Base-by-base conservation (phyloP, 805 yeast genomes). In the Henningerozyma blattae region DNA sequence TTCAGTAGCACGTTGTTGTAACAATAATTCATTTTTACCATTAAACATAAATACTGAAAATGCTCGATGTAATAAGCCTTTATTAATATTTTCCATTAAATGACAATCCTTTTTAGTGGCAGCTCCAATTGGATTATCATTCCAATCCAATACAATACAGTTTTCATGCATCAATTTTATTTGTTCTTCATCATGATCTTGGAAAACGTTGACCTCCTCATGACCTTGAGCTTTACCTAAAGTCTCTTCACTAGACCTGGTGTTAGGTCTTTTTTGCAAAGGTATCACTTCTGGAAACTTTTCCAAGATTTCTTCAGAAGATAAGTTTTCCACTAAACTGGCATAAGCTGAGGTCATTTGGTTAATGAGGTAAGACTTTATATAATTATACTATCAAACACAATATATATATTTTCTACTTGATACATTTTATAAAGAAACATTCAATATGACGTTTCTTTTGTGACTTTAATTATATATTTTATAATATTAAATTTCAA, bases 1-100 rank as follows among this genome's bases (percentile, higher is more conserved):
- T 56, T 91, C 97, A 32, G 77, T 75, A 0, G 99, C 97, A 47
- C 99, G 75, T 62, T 89, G 96, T 62, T 91, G 99, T 45, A 91
- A 66, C 38, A 91, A 67, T 41, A 91, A 68, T 58, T 80, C 69
- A 38, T 76, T 75, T 30, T 82, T 72, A 16, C 71, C 72, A 56
- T 86, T 79, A 65, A 91, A 91, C 35, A 89, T 61, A 48, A 91
- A 91, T n/a, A 87, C 95, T 18, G 95, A 83, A 54, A 91, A 91
- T 0, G 97, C 97, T 46, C 99, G 73, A 61, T 91, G 99, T 39
- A 91, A 66, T 32, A 91, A 66, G 4, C 98, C 98, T 41, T 65
- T 62, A 34, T 86, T 67, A 49, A 91, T 91, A 58, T 87, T 87
- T 29, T 70, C 69, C 94, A 86, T 83, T 35, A 91, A 60, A 51